Evolutionary conservation across 176 grass and related monocot species (phyloP), one percentile per base, ranked within the genome.

Genomic region (Musa beccarii): DNA sequence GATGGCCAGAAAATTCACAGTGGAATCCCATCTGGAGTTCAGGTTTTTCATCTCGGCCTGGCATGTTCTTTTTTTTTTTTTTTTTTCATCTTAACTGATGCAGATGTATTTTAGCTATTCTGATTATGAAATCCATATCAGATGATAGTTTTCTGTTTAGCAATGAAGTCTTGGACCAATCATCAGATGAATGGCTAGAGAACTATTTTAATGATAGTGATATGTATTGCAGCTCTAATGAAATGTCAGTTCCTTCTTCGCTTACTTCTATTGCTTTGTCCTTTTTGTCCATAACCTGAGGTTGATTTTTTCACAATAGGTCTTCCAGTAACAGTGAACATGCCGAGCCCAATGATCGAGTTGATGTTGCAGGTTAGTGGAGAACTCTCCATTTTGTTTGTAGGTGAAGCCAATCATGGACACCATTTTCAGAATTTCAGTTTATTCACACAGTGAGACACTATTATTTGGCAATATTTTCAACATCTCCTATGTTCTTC

Each of bases 321-420:
- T 79, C 53, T 66, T 76, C 66, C 52, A 81, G 28, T 69, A 72
- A 52, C 78, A 84, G 81, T 76, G 85, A 79, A 1, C 51, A 85
- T 73, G 75, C 52, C n/a, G 64, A 75, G 53, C 15, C 23, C 43
- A 78, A 69, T 76, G 59, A 14, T 79, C 53, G 83, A 76, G 22
- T 43, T 69, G 75, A 76, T 76, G 62, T 65, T 75, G 78, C 89
- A 92, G 89, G 89, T 92, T 28, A 74, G 73, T 70, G 28, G 3
- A 19, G 17, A 66, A 11, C 34, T 43, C 34, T 43, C 34, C 34
- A 43, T 43, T 43, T 43, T 43, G 34, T 43, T 43, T 43, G 34
- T 43, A 43, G 34, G 34, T 4, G 34, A 43, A 43, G 34, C 34
- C 34, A 43, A 43, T 6, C 34, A 6, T 43, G 4, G 34, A 43